phyloP scores from a whole-genome alignment of 148 eudicot species.

The Rhododendron kiyosumense region DNA sequence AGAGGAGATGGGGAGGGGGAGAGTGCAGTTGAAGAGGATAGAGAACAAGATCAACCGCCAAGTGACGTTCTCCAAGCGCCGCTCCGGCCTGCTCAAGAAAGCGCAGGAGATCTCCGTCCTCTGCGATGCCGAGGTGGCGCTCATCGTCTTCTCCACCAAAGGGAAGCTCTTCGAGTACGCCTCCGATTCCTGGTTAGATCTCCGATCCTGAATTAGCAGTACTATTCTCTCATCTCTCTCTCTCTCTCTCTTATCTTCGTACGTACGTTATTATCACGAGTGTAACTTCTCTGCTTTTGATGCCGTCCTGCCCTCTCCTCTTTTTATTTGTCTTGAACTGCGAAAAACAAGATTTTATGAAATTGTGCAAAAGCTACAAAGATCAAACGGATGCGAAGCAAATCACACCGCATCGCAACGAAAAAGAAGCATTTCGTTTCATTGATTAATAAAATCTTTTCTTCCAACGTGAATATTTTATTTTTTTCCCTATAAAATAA shows the following conservation, averaged over 20 bases:
- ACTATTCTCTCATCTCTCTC: background rate
- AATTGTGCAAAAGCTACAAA: background rate
- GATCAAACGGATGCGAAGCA: background rate
- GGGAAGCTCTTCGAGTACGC: constrained; percentile 23
- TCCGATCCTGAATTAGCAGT: background rate
- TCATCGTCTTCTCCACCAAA: constrained; percentile 22
- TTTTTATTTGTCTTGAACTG: too few relatives aligned
- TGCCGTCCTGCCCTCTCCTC: background rate
- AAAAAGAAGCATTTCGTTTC: too few relatives aligned
- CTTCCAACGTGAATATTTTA: too few relatives aligned
- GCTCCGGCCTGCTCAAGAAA: constrained; percentile 14
- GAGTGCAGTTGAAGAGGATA: constrained; percentile 20
- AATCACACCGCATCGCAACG: background rate
- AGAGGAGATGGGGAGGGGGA: constrained; percentile 19
- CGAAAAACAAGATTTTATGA: too few relatives aligned
- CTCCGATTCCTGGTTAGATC: constrained; percentile 14
- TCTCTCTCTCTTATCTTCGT: background rate
- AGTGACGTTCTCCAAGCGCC: constrained; percentile 19
- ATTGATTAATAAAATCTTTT: too few relatives aligned
- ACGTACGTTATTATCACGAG: too few relatives aligned
- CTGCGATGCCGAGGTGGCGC: constrained; percentile 21
- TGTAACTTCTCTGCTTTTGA: background rate
- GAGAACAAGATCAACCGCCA: constrained; percentile 24
- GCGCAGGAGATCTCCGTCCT: constrained; percentile 18
- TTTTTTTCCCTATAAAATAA: background rate